Evolutionary conservation across 805 yeast genomes (phyloP).

Genomic region (Wickerhamiella domercqiae): DNA sequence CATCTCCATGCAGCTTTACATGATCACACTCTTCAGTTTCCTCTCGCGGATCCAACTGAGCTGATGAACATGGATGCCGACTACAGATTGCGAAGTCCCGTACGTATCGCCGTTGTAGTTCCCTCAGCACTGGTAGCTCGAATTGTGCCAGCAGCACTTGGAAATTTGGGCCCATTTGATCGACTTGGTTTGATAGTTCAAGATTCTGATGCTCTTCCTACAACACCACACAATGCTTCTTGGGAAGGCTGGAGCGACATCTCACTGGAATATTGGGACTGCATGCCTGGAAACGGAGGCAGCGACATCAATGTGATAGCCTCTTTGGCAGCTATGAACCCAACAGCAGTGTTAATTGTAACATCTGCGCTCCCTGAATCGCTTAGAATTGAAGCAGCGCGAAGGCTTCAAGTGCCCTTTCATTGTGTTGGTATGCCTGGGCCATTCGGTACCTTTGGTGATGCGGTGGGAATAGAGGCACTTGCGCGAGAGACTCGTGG

Average conservation of each 20-base stretch:
- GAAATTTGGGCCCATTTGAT: slow-evolving; percentile 8
- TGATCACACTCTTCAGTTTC: slow-evolving; percentile 5
- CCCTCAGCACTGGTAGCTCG: slow-evolving; percentile 4
- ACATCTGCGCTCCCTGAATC: neutral
- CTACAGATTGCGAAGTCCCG: slow-evolving; percentile 4
- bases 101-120: slow-evolving; percentile 5
- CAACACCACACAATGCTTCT: no score
- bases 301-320: neutral
- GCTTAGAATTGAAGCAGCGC: neutral
- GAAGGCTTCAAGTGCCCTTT: slow-evolving; percentile 1
- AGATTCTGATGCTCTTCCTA: slow-evolving; percentile 1
- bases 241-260: no score
- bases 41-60: slow-evolving; percentile 3
- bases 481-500: neutral
- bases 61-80: neutral
- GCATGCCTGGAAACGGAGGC: no score
- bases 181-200: slow-evolving; percentile 6
- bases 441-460: no score
- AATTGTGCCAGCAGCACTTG: slow-evolving; percentile 4
- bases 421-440: neutral
- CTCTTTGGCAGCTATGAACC: neutral
- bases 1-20: slow-evolving; percentile 5
- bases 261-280: no score
- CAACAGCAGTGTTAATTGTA: neutral
- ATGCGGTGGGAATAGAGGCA: neutral